Evolutionary conservation across 306 rosid species (phyloP), one percentile per base, ranked within the genome.

Genomic region (Cajanus cajan): DNA sequence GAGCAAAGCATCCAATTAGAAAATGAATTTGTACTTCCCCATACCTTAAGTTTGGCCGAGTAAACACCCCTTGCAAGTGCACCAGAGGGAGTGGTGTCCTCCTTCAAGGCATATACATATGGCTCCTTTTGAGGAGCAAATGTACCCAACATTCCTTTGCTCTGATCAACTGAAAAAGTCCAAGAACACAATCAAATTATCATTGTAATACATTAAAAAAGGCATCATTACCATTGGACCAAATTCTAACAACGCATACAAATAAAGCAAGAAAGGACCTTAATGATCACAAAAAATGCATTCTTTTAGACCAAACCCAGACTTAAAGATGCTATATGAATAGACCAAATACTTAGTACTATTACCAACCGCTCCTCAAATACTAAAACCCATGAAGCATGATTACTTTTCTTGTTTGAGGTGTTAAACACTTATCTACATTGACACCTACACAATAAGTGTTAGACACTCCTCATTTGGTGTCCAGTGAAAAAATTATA

Each of bases 71-170:
- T 91, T 48, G 96, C 97, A 75, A 95, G 90, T 13, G 87, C 82
- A 45, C 98, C 97, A 5, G 91, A 88, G 14, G 98, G 98, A 82
- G 98, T 88, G 25, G 87, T 90, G 68, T 95, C 98, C 86, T 95
- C 98, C 18, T 95, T 92, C 88, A 95, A 87, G 40, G 88, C 82
- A 68, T 88, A 80, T 39, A 79, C 90, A 71, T 91, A 91, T 2
- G 91, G 92, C 16, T 91, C 98, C 71, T 72, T 86, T 6, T 86
- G 90, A 58, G 98, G 98, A 67, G 98, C 98, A 81, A 95, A 95
- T 39, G 98, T 91, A 50, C 98, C 98, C 86, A 95, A 65, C 98
- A 95, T 95, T 81, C 98, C 98, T 80, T 86, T 79, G 82, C 88
- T 91, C 63, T 89, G 90, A 74, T 95, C 97, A 83, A 95, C 98